Base-by-base conservation (phyloP, 176 grass and related monocot species). In the Panicum miliaceum region DNA sequence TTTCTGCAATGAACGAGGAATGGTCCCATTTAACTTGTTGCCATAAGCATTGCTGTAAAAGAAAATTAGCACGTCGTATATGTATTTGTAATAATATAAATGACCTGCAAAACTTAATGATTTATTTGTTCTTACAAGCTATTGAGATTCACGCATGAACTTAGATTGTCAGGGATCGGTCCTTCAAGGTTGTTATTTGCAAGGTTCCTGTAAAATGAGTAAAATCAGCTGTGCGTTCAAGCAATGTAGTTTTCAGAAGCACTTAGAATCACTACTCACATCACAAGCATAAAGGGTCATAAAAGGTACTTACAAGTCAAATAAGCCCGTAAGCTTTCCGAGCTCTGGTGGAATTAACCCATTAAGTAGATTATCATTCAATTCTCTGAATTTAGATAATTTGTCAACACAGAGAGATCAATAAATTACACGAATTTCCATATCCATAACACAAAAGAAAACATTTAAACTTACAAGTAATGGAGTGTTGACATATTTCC, bases 401-500 rank as follows among this genome's bases (percentile, higher is more conserved):
- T 34, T 41, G 22, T 74, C 73, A 81, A 71, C 71, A 48, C 63
- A 51, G 12, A 37, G 38, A 83, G 0, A 62, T 46, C 11, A 16
- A 18, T 54, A 20, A 41, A 61, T 32, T 72, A 60, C 32, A 13
- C 6, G 12, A 80, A 82, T 77, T 43, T 14, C 37, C 32, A 34
- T 47, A 16, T 23, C 9, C 14, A 75, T 59, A 71, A 86, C 4
- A 23, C 16, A 66, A 23, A 77, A 68, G 10, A 41, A 41, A 32
- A 64, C 8, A n/a, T 53, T 19, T 8, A 15, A 7, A 41, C 84
- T 89, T 86, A 99, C 97, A 99, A 48, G 79, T 99, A 99, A 91
- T 96, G 93, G 88, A 99, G 97, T 15, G 93, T 92, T 47, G 81
- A 92, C 97, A 99, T 94, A 85, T 96, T 94, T 37, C 97, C 97